These are phyloP conservation scores for Penium margaritaceum DNA, from an alignment of 139 green algal species.

Conservation along the genomic window DNA sequence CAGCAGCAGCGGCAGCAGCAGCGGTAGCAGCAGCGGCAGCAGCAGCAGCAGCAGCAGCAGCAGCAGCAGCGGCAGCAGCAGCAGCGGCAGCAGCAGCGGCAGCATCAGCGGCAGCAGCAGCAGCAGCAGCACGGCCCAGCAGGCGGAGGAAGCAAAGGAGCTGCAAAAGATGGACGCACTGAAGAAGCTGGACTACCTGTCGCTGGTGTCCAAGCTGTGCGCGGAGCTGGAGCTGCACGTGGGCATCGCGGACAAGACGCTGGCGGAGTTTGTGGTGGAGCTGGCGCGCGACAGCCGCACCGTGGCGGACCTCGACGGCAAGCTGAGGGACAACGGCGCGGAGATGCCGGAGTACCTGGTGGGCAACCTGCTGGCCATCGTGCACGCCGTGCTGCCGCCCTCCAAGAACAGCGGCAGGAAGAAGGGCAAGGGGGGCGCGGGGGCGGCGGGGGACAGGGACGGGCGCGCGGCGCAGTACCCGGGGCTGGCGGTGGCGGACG, in stretches of 20 bases:
- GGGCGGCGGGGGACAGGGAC: too few relatives aligned
- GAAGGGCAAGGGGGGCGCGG: neutral
- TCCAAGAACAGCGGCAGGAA: conserved; percentile 8
- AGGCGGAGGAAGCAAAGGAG: too few relatives aligned
- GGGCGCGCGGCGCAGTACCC: conserved; percentile 24
- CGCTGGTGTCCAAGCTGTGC: conserved; percentile 84
- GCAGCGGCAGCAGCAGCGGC: too few relatives aligned
- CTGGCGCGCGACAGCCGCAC: conserved; percentile 50
- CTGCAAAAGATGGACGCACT: conserved; percentile 63
- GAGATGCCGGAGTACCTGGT: conserved; percentile 74
- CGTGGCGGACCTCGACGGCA: conserved; percentile 40
- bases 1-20: too few relatives aligned
- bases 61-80: too few relatives aligned
- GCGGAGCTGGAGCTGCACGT: conserved; percentile 87
- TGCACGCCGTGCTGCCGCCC: conserved; percentile 53
- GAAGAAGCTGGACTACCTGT: conserved; percentile 75
- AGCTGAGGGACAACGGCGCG: conserved; percentile 63
- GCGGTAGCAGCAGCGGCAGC: too few relatives aligned
- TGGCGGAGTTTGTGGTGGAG: conserved; percentile 93
- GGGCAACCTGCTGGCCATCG: conserved; percentile 79
- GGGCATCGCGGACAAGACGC: conserved; percentile 84
- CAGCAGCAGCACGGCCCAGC: too few relatives aligned
- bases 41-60: too few relatives aligned
- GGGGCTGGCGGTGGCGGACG: conserved; percentile 69
- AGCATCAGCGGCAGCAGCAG: too few relatives aligned